Evolutionary conservation across 2,329 filamentous ascomycete genomes (phyloP), one percentile per base, ranked within the genome.

Genomic region (Colletotrichum sp.): DNA sequence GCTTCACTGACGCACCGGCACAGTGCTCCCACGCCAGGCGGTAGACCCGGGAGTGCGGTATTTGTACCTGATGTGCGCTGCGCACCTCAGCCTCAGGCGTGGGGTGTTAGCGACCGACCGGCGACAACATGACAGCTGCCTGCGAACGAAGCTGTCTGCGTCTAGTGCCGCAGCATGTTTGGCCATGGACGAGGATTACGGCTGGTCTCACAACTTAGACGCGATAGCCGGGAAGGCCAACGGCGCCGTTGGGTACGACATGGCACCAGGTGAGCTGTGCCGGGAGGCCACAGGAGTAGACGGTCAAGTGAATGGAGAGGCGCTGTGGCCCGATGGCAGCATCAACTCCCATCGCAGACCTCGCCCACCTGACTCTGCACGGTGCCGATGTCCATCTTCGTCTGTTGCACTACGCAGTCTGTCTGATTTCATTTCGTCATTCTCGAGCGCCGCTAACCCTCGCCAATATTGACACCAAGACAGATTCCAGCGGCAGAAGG

Each of bases 51-150:
- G 52, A 71, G 61, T 32, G 61, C 28, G 72, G 72, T 66, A 55
- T 67, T 66, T 71, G 72, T 71, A 58, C 68, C 68, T 75, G 72
- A 67, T 32, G 56, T 39, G 62, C 27, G 52, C 39, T 66, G 32
- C 56, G 62, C 73, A 64, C 32, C 62, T 75, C 62, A 72, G 73
- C 73, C 73, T 75, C 73, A 64, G 27, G 62, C 62, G 69, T 75
- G 69, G 72, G 72, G 69, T 75, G 32, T 62, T 56, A 30, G 48
- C 39, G 39, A 48, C 16, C 55, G 52, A 66, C 70, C 39, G 56
- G 30, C 27, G 48, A 64, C 62, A 48, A 36, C 34, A 64, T 68
- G 73, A 55, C 32, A 71, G 60, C 34, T 39, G 71, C 27, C 64
- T 32, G 27, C 34, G 36, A 27, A 30, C 22, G 22, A 43, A 34